These are phyloP conservation scores for Senecio squalidus DNA, from an alignment of 140 eudicot species.

Conservation along the genomic window DNA sequence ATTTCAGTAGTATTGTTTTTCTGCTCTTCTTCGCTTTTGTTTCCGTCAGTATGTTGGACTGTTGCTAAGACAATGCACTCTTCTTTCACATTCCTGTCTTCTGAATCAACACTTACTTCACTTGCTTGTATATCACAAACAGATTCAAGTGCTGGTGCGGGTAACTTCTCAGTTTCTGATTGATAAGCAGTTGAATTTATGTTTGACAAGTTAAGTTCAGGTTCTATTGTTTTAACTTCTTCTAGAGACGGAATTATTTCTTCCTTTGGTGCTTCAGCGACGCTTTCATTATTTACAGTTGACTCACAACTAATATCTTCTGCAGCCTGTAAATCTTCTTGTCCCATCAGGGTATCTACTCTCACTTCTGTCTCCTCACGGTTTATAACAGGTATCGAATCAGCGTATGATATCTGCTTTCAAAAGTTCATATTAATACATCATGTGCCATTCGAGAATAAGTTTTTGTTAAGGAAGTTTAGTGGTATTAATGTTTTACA, in stretches of 20 bases:
- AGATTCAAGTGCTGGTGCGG: slow-evolving; percentile 28
- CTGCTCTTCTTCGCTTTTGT: slow-evolving; percentile 15
- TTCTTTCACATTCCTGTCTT: slow-evolving; percentile 28
- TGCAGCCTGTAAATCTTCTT: slow-evolving; percentile 4
- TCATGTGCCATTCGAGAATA: background rate
- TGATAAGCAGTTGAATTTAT: slow-evolving; percentile 17
- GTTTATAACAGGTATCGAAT: slow-evolving; percentile 10
- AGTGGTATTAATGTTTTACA: background rate
- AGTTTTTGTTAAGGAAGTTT: background rate
- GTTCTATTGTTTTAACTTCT: slow-evolving; percentile 15
- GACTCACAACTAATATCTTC: slow-evolving; percentile 27
- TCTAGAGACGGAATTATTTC: slow-evolving; percentile 14
- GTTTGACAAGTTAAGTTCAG: slow-evolving; percentile 18
- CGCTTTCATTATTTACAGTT: slow-evolving; percentile 13
- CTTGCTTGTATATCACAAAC: slow-evolving; percentile 23
- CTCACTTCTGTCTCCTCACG: slow-evolving; percentile 19
- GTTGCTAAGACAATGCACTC: slow-evolving; percentile 14
- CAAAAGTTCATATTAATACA: slow-evolving; percentile 13
- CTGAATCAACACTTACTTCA: slow-evolving; percentile 21
- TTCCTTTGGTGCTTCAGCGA: slow-evolving; percentile 23
- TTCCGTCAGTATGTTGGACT: slow-evolving; percentile 9
- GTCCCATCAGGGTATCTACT: slow-evolving; percentile 14
- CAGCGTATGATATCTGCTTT: slow-evolving; percentile 31
- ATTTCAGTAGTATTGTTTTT: slow-evolving; percentile 18
- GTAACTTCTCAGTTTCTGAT: slow-evolving; percentile 10